Percentiles rank a stretch among this genome's conserved stretches.
phyloP scores from a whole-genome alignment of 73 alveolate species.

The Symbiodinium pilosum region DNA sequence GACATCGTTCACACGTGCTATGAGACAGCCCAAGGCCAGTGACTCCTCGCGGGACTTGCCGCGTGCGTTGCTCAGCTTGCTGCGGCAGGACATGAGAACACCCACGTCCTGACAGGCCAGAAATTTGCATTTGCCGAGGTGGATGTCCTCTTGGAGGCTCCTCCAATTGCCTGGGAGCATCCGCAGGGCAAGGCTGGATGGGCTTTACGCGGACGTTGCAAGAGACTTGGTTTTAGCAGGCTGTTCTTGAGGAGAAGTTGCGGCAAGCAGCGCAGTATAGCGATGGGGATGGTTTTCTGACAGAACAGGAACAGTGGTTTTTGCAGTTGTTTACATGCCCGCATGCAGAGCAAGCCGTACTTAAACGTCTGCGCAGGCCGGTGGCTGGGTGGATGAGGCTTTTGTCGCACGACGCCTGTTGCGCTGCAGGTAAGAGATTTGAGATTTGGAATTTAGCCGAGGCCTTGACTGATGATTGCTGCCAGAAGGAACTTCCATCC shows the following conservation, averaged over 20 bases:
- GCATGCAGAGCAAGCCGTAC: neutral
- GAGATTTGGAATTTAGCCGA: neutral
- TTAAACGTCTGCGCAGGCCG: neutral
- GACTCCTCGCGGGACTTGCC: slow-evolving; percentile 5
- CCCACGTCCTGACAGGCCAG: no score
- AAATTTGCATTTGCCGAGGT: no score
- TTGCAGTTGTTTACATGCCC: neutral
- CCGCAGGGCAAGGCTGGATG: neutral
- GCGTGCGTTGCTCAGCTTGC: neutral
- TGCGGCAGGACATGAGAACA: no score
- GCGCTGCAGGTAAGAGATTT: neutral
- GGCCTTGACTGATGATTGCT: neutral
- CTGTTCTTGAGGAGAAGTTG: no score
- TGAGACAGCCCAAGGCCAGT: neutral
- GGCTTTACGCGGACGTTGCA: no score
- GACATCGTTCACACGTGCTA: neutral
- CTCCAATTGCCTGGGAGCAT: neutral
- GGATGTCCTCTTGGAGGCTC: neutral
- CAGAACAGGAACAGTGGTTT: neutral
- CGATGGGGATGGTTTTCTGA: no score
- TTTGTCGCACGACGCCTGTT: neutral
- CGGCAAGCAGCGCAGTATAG: no score
- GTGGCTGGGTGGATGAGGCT: slow-evolving; percentile 19
- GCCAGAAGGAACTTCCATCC: slow-evolving; percentile 12
- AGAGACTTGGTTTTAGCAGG: no score